These are phyloP conservation scores for Trichocladium uniseriatum DNA, from an alignment of 495 filamentous ascomycete genomes.

Conservation along the genomic window DNA sequence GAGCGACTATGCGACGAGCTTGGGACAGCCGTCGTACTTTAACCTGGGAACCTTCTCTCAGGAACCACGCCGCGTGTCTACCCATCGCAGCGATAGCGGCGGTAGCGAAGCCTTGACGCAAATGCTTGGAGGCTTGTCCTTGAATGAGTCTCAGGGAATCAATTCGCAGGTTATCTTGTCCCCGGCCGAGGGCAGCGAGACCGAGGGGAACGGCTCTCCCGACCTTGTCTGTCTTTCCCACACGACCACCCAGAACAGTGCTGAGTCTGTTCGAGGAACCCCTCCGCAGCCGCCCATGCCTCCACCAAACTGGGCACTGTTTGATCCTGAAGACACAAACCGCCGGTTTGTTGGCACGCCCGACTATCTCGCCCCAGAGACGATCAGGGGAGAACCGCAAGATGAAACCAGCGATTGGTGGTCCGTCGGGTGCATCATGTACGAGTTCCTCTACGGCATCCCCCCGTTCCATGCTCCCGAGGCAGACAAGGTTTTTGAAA, in stretches of 20 bases:
- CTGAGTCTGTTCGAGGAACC: constrained; percentile 33
- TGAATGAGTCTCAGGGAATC: constrained; percentile 50
- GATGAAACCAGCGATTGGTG: constrained; percentile 99
- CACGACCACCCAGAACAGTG: constrained; percentile 45
- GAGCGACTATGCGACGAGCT: constrained; percentile 49
- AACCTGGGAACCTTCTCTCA: constrained; percentile 57
- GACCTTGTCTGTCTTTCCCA: constrained; percentile 57
- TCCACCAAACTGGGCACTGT: constrained; percentile 90
- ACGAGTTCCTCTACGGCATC: constrained; percentile 86
- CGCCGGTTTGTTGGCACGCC: constrained; percentile 93
- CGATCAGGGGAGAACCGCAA: constrained; percentile 87
- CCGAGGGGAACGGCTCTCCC: constrained; percentile 57
- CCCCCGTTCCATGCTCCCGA: constrained; percentile 88
- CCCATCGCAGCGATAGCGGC: constrained; percentile 83
- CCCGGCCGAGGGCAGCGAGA: constrained; percentile 40
- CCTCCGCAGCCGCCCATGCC: constrained; percentile 75
- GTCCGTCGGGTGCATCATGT: constrained; percentile 95
- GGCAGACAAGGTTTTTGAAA: constrained; percentile 92
- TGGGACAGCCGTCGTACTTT: constrained; percentile 88
- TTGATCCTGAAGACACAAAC: constrained; percentile 89
- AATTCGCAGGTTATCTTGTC: constrained; percentile 46
- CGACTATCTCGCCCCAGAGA: constrained; percentile 95
- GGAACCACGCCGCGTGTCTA: constrained; percentile 76
- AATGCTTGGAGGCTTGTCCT: constrained; percentile 75
- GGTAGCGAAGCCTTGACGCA: constrained; percentile 76